Percentiles rank a stretch among this genome's conserved stretches.
phyloP scores from a whole-genome alignment of 306 rosid genomes.

The Calophaca sinica region DNA sequence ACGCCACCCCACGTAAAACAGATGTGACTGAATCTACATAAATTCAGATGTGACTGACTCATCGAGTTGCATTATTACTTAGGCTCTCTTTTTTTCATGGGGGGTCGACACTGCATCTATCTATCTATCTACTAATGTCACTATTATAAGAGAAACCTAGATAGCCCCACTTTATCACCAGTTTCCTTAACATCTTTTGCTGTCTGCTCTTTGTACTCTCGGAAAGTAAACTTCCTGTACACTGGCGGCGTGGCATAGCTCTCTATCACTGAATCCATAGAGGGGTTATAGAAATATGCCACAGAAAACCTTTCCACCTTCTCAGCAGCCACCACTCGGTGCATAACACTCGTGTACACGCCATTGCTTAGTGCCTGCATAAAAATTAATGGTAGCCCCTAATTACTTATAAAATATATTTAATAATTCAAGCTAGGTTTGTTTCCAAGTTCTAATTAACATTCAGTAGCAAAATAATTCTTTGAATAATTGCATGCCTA shows the following conservation, averaged over 20 bases:
- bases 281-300: conserved; percentile 79
- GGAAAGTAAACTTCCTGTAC: conserved; percentile 64
- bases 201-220: conserved; percentile 59
- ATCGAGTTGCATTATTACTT: too few species aligned
- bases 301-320: conserved; percentile 66
- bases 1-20: too few species aligned
- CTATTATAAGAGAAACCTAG: conserved; percentile 59
- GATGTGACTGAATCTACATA: too few species aligned
- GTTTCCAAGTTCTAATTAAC: neutral
- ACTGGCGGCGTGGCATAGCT: conserved; percentile 47
- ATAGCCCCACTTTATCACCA: conserved; percentile 80
- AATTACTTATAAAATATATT: neutral
- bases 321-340: conserved; percentile 58
- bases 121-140: too few species aligned
- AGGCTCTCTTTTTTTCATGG: too few species aligned
- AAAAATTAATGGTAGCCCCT: neutral
- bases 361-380: conserved; percentile 82
- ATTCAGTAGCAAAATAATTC: neutral
- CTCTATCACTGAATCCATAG: conserved; percentile 55
- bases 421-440: too few species aligned
- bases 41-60: too few species aligned
- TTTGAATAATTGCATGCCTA: too few species aligned
- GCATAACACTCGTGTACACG: conserved; percentile 67
- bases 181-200: conserved; percentile 62
- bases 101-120: too few species aligned